A percentile compares a stretch with the other conserved stretches of the same genome.
These are phyloP conservation scores for Hyaloperonospora brassicae DNA, from an alignment of 352 stramenopile genomes.

Conservation along the genomic window DNA sequence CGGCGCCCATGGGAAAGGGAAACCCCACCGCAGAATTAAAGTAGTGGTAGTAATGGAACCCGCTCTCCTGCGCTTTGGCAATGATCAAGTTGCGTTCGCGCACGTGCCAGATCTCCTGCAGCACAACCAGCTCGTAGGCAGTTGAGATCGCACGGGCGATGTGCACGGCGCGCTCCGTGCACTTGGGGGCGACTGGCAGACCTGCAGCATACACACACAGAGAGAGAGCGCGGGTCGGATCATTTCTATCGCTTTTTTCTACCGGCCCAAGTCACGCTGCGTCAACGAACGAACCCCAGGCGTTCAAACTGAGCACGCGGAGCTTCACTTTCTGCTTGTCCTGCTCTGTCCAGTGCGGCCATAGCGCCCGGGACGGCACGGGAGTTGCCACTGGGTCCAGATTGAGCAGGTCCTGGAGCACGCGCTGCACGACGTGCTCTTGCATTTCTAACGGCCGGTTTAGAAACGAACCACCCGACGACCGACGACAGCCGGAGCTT, in stretches of 20 bases:
- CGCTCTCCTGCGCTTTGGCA: slow-evolving; percentile 39
- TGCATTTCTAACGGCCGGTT: no score
- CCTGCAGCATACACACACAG: slow-evolving; percentile 25
- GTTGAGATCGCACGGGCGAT: slow-evolving; percentile 61
- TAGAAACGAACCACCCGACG: no score
- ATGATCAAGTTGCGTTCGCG: slow-evolving; percentile 74
- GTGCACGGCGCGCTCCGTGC: slow-evolving; percentile 49
- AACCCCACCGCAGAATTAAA: slow-evolving; percentile 76
- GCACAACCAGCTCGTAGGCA: slow-evolving; percentile 76
- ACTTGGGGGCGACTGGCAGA: slow-evolving; percentile 59
- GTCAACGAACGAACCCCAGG: slow-evolving; percentile 54
- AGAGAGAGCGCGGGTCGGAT: not conserved
- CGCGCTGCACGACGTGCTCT: slow-evolving; percentile 24
- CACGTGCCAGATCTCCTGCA: slow-evolving; percentile 79
- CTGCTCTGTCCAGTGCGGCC: slow-evolving; percentile 22
- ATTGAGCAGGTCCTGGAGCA: slow-evolving; percentile 53
- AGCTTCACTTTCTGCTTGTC: slow-evolving; percentile 28
- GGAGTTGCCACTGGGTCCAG: slow-evolving; percentile 45
- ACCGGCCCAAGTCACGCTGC: no score
- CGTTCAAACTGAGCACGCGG: slow-evolving; percentile 67
- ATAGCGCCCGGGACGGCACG: slow-evolving; percentile 27
- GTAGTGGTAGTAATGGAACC: slow-evolving; percentile 78
- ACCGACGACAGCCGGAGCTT: no score
- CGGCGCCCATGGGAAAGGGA: slow-evolving; percentile 54
- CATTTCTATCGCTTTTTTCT: not conserved